These are phyloP conservation scores for Lyophyllum shimeji DNA, from an alignment of 768 basidiomycete species.

Conservation along the genomic window DNA sequence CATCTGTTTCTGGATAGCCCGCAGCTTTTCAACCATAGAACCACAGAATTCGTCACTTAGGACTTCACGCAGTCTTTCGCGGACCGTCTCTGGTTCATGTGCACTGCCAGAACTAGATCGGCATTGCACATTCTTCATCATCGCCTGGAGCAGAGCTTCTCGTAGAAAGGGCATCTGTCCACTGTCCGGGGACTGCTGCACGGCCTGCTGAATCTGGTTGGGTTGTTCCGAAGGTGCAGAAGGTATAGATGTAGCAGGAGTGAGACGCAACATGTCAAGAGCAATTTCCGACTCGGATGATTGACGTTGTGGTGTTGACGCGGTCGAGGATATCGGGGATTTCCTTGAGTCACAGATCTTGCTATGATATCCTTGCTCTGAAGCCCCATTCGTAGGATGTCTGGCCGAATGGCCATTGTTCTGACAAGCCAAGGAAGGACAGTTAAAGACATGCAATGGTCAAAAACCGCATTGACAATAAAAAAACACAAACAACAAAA, in stretches of 20 bases:
- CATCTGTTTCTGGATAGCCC: slow-evolving; percentile 12
- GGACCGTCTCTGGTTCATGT: slow-evolving; percentile 4
- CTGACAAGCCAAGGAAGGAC: background rate
- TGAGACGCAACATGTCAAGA: background rate
- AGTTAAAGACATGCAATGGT: background rate
- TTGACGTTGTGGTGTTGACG: background rate
- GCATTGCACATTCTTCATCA: slow-evolving; percentile 17
- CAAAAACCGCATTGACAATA: background rate
- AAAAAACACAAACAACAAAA: background rate
- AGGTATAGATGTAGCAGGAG: background rate
- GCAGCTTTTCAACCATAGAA: slow-evolving; percentile 21
- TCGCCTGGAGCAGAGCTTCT: slow-evolving; percentile 14
- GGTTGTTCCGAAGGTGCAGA: background rate
- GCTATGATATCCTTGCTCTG: background rate
- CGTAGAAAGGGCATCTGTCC: slow-evolving; percentile 4
- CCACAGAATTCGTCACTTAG: slow-evolving; percentile 26
- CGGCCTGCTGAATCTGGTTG: background rate
- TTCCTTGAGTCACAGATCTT: background rate
- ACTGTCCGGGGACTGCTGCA: background rate
- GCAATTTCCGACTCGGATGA: background rate
- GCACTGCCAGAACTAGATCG: slow-evolving; percentile 7
- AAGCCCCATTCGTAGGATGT: background rate
- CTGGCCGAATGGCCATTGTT: background rate
- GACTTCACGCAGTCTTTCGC: slow-evolving; percentile 15
- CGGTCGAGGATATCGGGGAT: background rate